Percentiles rank a stretch among this genome's conserved stretches.
Evolutionary conservation across 345 rosid species (phyloP).

Genomic region (Turnera subulata): DNA sequence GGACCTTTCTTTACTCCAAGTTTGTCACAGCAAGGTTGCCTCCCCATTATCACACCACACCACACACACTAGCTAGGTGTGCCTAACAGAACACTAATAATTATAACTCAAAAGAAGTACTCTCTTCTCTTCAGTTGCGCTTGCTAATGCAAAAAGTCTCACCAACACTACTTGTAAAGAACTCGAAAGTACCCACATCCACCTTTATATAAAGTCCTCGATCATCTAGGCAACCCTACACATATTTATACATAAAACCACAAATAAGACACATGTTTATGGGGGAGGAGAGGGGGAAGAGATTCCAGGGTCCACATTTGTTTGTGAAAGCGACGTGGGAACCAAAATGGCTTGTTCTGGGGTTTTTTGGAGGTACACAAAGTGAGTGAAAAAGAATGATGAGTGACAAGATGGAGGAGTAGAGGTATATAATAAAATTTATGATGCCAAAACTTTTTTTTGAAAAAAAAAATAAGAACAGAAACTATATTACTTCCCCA

Average conservation of each 20-base stretch:
- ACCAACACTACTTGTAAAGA: too few species aligned
- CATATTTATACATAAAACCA: background rate
- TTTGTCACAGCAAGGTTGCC: conserved; percentile 43
- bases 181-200: too few species aligned
- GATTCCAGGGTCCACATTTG: conserved; percentile 44
- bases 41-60: conserved; percentile 16
- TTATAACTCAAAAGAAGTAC: too few species aligned
- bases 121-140: too few species aligned
- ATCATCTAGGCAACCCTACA: too few species aligned
- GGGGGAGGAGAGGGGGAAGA: conserved; percentile 4
- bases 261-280: too few species aligned
- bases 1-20: conserved; percentile 43
- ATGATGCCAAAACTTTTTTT: background rate
- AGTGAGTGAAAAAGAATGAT: conserved; percentile 30
- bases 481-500: conserved; percentile 22
- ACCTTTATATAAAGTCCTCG: too few species aligned
- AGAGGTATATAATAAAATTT: background rate
- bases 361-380: conserved; percentile 21
- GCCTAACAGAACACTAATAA: too few species aligned
- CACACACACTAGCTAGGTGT: background rate
- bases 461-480: conserved; percentile 3
- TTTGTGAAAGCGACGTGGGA: conserved; percentile 41
- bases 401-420: conserved; percentile 27
- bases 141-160: too few species aligned
- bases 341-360: conserved; percentile 41